Base-by-base conservation (phyloP, 108 stramenopile genomes). In the Conticribra guillardii region DNA sequence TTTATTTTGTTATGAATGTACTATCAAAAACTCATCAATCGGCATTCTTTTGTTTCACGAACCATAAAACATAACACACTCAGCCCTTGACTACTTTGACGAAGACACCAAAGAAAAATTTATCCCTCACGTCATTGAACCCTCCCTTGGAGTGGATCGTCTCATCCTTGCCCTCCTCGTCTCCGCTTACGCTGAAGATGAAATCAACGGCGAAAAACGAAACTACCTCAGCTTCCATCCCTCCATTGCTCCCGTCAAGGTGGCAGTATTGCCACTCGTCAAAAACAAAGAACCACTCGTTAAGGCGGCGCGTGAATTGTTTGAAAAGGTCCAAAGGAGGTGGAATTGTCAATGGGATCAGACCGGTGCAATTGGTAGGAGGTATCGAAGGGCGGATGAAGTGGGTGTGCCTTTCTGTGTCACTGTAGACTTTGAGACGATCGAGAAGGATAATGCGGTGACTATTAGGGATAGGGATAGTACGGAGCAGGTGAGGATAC, bases 111-210 rank as follows among this genome's bases (percentile, higher is more conserved):
- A 96, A 76, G 87, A 90, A 67, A 94, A 91, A 79, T 97, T 90
- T 88, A 83, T 95, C 56, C 99, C 99, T 5, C 94, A 98, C 63
- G 94, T 96, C 41, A 97, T 99, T 70, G 97, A 99, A 81, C 99
- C 99, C 2, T 94, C 95, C 9, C 66, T 99, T 56, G 94, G 97
- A 48, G 94, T 98, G 17, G 96, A 98, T 67, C 89, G 97, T 14
- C 81, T 98, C 31, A 79, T 97, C 57, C 69, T 98, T 54, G 96
- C 99, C 51, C 69, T 97, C 47, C 77, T 98, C 76, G 89, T 90
- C 76, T 95, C 97, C 16, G 96, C 97, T 19, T 96, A 96, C 58
- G 85, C 92, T 49, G 94, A 96, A 76, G 98, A 98, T 48, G 94
- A 95, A 76, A 82, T 95, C 26, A 81, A 80, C 57, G 89, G 93